A percentile compares a stretch with the other conserved stretches of the same genome.
phyloP scores from a whole-genome alignment of 495 filamentous ascomycete species.

The Aspergillus funiculosus region DNA sequence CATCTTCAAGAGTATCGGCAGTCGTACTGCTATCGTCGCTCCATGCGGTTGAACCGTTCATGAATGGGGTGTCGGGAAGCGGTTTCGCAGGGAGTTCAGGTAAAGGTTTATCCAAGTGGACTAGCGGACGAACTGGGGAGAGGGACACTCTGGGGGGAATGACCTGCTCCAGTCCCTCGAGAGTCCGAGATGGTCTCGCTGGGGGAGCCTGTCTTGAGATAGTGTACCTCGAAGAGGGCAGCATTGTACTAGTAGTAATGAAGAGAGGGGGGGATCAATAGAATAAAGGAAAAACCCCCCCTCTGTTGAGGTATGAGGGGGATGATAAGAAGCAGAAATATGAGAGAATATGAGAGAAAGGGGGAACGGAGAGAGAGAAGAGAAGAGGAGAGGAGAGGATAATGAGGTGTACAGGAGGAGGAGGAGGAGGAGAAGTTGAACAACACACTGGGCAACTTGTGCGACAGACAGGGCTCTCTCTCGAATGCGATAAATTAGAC shows the following conservation, averaged over 20 bases:
- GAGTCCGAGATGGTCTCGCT: slow-evolving; percentile 34
- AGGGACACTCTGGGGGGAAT: slow-evolving; percentile 26
- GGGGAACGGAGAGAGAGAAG: neutral
- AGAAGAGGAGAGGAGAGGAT: neutral
- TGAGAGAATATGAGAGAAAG: too few relatives aligned
- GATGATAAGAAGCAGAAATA: too few relatives aligned
- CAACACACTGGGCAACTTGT: too few relatives aligned
- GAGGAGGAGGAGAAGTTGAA: too few relatives aligned
- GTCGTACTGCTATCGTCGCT: slow-evolving; percentile 34
- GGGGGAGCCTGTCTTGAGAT: slow-evolving; percentile 30
- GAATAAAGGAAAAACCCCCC: too few relatives aligned
- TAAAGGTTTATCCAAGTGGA: slow-evolving; percentile 36
- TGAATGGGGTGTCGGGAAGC: slow-evolving; percentile 19
- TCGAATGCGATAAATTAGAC: too few relatives aligned
- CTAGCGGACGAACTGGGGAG: slow-evolving; percentile 23
- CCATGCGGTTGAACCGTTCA: slow-evolving; percentile 31
- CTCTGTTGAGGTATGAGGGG: too few relatives aligned
- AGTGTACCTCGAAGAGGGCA: slow-evolving; percentile 20
- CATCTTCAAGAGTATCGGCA: slow-evolving; percentile 21
- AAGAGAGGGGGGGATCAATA: too few relatives aligned
- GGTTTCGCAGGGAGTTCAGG: slow-evolving; percentile 33
- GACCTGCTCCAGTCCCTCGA: slow-evolving; percentile 41
- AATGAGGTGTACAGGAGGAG: too few relatives aligned
- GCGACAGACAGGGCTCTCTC: too few relatives aligned
- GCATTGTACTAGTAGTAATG: slow-evolving; percentile 18